A percentile compares a stretch with the other conserved stretches of the same genome.
Evolutionary conservation across 257 asterid genomes (phyloP).

Genomic region (Solanum clarkiae): DNA sequence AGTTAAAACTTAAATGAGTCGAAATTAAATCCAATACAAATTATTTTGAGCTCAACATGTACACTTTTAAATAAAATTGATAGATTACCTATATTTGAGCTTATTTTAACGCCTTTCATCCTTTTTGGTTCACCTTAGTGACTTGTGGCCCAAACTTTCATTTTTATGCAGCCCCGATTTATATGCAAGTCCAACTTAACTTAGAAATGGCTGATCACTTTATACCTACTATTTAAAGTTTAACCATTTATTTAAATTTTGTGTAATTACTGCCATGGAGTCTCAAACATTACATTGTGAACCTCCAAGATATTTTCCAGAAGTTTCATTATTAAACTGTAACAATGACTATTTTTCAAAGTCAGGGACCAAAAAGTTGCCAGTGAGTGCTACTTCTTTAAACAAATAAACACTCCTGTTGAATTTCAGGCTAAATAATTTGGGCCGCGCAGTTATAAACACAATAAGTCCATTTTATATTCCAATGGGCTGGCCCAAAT

Average conservation of each 20-base stretch:
- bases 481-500: background rate
- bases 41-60: too few relatives aligned
- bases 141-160: background rate
- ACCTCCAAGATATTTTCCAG: background rate
- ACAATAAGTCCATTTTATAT: background rate
- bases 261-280: background rate
- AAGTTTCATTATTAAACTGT: background rate
- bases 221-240: background rate
- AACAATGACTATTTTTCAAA: background rate
- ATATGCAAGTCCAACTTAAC: background rate
- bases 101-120: too few relatives aligned
- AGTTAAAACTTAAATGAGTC: too few relatives aligned
- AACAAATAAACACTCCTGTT: background rate
- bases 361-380: background rate
- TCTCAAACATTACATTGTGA: background rate
- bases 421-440: too few relatives aligned
- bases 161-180: background rate
- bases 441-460: background rate
- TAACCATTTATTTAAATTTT: background rate
- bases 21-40: too few relatives aligned
- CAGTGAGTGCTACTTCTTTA: background rate
- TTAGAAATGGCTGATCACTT: too few relatives aligned
- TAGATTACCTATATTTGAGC: too few relatives aligned
- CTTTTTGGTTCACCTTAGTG: background rate
- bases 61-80: too few relatives aligned